phyloP scores from a whole-genome alignment of 2,329 filamentous ascomycete species.

The Zarea fungicola region DNA sequence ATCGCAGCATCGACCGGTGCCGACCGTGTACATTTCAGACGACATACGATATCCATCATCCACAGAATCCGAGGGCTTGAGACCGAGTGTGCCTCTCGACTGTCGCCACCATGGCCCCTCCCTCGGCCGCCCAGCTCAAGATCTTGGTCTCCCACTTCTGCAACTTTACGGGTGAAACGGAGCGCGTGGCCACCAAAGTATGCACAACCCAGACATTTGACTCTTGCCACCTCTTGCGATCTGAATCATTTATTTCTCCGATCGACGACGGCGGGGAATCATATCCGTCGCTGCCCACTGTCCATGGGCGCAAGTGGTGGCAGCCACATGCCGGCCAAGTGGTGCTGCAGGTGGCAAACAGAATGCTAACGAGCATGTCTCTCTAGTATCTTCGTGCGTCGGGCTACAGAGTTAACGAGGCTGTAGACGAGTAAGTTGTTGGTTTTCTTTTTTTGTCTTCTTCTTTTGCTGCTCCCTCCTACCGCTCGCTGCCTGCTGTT shows the following conservation, averaged over 20 bases:
- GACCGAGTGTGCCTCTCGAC: neutral
- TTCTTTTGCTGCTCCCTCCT: neutral
- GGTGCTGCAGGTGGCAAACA: too few species aligned
- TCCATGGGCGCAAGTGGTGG: neutral
- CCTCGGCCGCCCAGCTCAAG: constrained; percentile 35
- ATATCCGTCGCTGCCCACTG: neutral
- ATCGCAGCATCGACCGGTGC: too few species aligned
- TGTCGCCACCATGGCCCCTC: constrained; percentile 30
- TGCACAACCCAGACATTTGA: constrained; percentile 20
- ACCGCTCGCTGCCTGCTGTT: neutral
- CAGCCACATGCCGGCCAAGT: neutral
- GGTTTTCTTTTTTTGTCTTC: too few species aligned
- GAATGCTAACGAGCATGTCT: constrained; percentile 5
- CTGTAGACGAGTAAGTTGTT: constrained; percentile 56
- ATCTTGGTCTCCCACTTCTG: constrained; percentile 37
- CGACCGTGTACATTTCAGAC: too few species aligned
- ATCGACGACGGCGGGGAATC: too few species aligned
- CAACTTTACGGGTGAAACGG: constrained; percentile 37
- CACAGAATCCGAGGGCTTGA: too few species aligned
- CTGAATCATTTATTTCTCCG: neutral
- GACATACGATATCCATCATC: too few species aligned
- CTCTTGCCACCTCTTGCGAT: neutral
- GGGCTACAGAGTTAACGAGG: constrained; percentile 48
- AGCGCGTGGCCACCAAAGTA: constrained; percentile 41
- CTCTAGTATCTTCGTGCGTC: constrained; percentile 43